Base-by-base conservation (phyloP, 2,329 filamentous ascomycete genomes). In the Trichoderma koningii region DNA sequence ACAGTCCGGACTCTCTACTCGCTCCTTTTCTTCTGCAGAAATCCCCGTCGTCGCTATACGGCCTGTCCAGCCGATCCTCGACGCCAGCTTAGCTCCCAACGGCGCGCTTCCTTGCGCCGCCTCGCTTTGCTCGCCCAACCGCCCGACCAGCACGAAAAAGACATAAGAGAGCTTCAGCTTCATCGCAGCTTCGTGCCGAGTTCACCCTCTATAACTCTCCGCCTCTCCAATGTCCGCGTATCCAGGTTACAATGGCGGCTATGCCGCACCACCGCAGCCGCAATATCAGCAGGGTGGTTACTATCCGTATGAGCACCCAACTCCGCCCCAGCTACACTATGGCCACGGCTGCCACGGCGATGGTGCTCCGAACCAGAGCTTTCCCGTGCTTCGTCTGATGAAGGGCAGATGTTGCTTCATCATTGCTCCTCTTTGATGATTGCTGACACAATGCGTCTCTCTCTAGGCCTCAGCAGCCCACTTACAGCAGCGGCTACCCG, bases 221-320 rank as follows among this genome's bases (percentile, higher is more conserved):
- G 45, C 30, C 9, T 34, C 28, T 6, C 12, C 42, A 56, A 66
- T 66, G 65, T 66, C 65, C 14, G 62, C 55, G 51, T 66, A 66
- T 41, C 65, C 38, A 21, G 47, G 50, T 28, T 66, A 65, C 42
- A 57, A 59, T 23, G 62, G 65, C 23, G 63, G 62, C 44, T 65
- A 65, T 65, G 61, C 52, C 42, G 53, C 62, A 34, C 62, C 63
- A 17, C 65, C 61, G 34, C 65, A 66, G 55, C 65, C 51, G n/a
- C 56, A 66, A 41, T 62, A 65, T 42, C 63, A 82, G 68, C 76
- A 77, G 68, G 75, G 74, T 66, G 74, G 77, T 70, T 83, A 82
- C 72, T 84, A 85, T 71, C 81, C 83, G 81, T 85, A 82, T 69
- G 79, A 72, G 73, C 75, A 60, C 71, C 71, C 66, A 71, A 73